Evolutionary conservation across 2,329 filamentous ascomycete species (phyloP), one percentile per base, ranked within the genome.

Genomic region (Ceratocystis albifundus): DNA sequence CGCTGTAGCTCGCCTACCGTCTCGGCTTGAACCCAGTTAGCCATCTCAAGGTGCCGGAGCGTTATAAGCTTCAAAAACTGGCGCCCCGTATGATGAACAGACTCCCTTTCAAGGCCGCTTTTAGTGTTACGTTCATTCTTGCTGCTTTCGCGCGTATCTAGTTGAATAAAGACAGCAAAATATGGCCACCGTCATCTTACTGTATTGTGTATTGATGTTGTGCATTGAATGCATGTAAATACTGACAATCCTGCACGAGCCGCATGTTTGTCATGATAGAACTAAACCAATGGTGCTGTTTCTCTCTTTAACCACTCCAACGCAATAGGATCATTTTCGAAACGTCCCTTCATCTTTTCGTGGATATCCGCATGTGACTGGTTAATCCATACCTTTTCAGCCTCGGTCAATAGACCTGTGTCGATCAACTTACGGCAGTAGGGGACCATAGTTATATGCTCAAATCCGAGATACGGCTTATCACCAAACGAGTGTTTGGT

Each of bases 361-460:
- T 85, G 83, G 17, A 99, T 87, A 74, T 94, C 87, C 44, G 80
- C 77, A 74, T 96, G 89, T 74, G 96, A 96, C 53, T 85, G 81
- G 72, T 97, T 96, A 70, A 99, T 77, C 89, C 93, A 99, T 68
- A 82, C 77, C 77, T 87, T 89, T 78, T 99, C 94, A 12, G 78
- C 80, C 3, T 80, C 78, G 0, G 86, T 91, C 70, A 99, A 77
- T 44, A 96, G 78, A 64, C 74, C 80, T 65, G 82, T 78, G 71
- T 97, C 89, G 69, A 96, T 91, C 70, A 99, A 78, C 69, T 90
- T 96, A 69, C 86, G 84, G 77, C 93, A 96, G 76, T 96, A 91
- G 0, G 94, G 94, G 20, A 93, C 90, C 90, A 99, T 90, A 0
- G 94, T 99, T 70, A 97, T 91, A 75, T 96, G 90, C 78, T 99